Conservation (phyloP, 768 basidiomycete genomes). For the Obba rivulosa region DNA sequence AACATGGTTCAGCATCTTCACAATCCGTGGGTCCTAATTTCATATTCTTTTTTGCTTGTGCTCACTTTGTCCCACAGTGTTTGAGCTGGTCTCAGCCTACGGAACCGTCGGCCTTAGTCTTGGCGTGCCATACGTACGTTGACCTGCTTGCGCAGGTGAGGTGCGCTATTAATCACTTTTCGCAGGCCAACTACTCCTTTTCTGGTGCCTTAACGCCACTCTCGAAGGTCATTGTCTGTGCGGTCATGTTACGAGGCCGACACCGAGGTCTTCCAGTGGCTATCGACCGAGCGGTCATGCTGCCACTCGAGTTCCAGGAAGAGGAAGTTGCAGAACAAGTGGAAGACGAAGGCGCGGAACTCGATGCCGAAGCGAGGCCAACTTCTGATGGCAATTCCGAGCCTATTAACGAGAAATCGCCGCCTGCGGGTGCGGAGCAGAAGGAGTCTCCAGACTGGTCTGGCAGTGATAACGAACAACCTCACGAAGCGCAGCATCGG, state of each 20-base stretch:
- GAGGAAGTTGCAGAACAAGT: no score
- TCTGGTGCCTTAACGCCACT: slow-evolving; percentile 72
- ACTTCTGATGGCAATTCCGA: no score
- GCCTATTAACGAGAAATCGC: no score
- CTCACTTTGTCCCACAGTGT: slow-evolving; percentile 42
- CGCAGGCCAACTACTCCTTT: slow-evolving; percentile 75
- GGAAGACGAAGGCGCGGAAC: no score
- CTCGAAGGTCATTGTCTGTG: slow-evolving; percentile 81
- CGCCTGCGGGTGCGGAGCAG: no score
- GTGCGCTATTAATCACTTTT: slow-evolving; percentile 4
- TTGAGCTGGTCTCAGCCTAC: slow-evolving; percentile 85
- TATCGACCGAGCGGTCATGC: slow-evolving; percentile 81
- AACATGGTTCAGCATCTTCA: slow-evolving; percentile 82
- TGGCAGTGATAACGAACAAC: no score
- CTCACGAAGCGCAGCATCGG: no score
- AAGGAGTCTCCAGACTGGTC: background rate
- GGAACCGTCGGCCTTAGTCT: slow-evolving; percentile 87
- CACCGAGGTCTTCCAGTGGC: slow-evolving; percentile 87
- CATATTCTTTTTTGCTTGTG: background rate
- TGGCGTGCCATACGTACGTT: slow-evolving; percentile 72
- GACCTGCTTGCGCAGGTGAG: background rate
- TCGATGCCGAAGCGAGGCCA: no score
- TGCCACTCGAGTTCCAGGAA: slow-evolving; percentile 39
- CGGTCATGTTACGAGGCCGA: slow-evolving; percentile 91
- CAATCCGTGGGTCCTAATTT: slow-evolving; percentile 47